A percentile compares a stretch with the other conserved stretches of the same genome.
These are phyloP conservation scores for Sugiyamaella smithiae DNA, from an alignment of 805 yeast genomes.

Conservation along the genomic window DNA sequence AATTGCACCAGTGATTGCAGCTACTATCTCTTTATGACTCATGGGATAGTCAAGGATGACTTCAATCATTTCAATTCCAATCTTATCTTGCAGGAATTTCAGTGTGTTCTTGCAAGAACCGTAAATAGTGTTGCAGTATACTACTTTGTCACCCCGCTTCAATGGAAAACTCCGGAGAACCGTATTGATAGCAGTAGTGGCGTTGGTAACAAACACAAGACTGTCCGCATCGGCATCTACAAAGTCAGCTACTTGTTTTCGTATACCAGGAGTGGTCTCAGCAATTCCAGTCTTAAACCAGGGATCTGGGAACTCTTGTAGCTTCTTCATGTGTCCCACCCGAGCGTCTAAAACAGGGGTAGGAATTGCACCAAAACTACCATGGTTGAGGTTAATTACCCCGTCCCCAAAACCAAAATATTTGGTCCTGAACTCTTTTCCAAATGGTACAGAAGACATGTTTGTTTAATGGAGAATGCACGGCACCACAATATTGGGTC, in stretches of 20 bases:
- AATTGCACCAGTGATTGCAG: slow-evolving; percentile 26
- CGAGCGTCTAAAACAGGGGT: slow-evolving; percentile 43
- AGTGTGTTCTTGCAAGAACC: slow-evolving; percentile 53
- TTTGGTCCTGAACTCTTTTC: slow-evolving; percentile 26
- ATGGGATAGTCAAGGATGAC: slow-evolving; percentile 46
- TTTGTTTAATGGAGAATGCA: background rate
- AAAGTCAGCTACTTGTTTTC: slow-evolving; percentile 42
- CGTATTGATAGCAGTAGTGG: slow-evolving; percentile 58
- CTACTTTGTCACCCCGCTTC: slow-evolving; percentile 49
- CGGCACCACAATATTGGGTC: background rate
- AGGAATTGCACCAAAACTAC: slow-evolving; percentile 61
- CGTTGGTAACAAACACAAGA: slow-evolving; percentile 55
- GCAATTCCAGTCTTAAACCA: slow-evolving; percentile 37
- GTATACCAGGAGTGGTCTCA: slow-evolving; percentile 24
- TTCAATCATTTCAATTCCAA: slow-evolving; percentile 38
- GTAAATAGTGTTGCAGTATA: slow-evolving; percentile 50
- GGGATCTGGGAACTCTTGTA: slow-evolving; percentile 47
- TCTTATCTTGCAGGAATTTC: slow-evolving; percentile 26
- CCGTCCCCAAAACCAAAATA: slow-evolving; percentile 46
- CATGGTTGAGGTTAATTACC: slow-evolving; percentile 55
- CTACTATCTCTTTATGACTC: slow-evolving; percentile 41
- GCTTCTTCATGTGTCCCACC: slow-evolving; percentile 31
- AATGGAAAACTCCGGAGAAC: slow-evolving; percentile 55
- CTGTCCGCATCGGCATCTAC: slow-evolving; percentile 47
- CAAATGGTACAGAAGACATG: slow-evolving; percentile 8